A percentile compares a stretch with the other conserved stretches of the same genome.
Evolutionary conservation across 768 basidiomycete species (phyloP).

Genomic region (Calocera cornea): DNA sequence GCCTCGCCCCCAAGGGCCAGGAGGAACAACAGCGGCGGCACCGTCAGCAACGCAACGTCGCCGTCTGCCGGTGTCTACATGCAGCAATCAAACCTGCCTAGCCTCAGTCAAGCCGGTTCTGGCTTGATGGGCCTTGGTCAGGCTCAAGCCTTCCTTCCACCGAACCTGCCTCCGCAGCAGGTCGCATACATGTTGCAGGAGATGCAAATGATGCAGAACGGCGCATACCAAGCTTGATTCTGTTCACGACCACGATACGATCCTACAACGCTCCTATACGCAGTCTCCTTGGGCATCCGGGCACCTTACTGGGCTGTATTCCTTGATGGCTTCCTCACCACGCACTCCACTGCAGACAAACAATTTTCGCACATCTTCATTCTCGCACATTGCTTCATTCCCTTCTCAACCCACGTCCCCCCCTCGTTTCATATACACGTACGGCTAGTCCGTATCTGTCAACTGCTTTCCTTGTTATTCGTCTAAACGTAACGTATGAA

Average conservation of each 20-base stretch:
- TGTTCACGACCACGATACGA: conserved; percentile 1
- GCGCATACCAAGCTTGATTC: conserved; percentile 1
- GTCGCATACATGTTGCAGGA: conserved; percentile 5
- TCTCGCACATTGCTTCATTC: neutral
- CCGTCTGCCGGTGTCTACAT: neutral
- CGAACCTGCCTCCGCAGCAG: neutral
- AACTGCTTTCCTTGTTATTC: neutral
- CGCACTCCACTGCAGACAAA: conserved; percentile 3
- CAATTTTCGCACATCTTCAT: neutral
- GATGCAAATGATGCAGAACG: conserved; percentile 6
- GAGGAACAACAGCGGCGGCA: neutral
- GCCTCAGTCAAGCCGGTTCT: neutral
- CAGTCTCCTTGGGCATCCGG: conserved; percentile 5
- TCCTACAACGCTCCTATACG: neutral
- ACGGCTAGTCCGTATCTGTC: conserved; percentile 5
- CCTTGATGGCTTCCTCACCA: conserved; percentile 5
- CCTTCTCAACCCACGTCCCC: neutral
- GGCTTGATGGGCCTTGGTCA: conserved; percentile 3
- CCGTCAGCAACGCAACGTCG: neutral
- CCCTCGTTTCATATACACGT: neutral
- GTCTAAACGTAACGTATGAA: conserved; percentile 6
- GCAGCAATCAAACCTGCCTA: neutral
- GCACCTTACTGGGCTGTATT: conserved; percentile 6
- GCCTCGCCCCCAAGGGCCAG: neutral
- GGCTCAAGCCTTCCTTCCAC: conserved; percentile 1